A percentile compares a stretch with the other conserved stretches of the same genome.
Evolutionary conservation across 805 yeast genomes (phyloP).

Genomic region (Saturnispora halmiae): DNA sequence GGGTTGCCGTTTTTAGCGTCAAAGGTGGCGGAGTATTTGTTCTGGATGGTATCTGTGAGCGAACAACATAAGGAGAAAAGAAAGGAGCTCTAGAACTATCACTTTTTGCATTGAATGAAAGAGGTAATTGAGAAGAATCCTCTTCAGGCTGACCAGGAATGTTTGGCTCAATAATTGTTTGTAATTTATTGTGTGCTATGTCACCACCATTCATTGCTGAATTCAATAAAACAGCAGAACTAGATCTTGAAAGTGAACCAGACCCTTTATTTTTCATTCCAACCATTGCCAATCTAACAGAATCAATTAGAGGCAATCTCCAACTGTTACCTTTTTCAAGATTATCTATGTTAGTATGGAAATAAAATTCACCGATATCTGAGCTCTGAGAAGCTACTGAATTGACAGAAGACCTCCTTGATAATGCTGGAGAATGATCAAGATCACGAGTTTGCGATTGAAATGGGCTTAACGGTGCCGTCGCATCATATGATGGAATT

Average conservation of each 20-base stretch:
- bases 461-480: slow-evolving; percentile 2
- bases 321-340: slow-evolving; percentile 22
- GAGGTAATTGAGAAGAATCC: too few species aligned
- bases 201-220: background rate
- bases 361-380: slow-evolving; percentile 13
- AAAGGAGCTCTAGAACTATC: too few species aligned
- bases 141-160: too few species aligned
- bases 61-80: background rate
- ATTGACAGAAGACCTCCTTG: slow-evolving; percentile 1
- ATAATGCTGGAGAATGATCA: background rate
- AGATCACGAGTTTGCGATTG: background rate
- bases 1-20: background rate
- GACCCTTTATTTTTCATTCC: slow-evolving; percentile 7
- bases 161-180: background rate
- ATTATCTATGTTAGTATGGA: slow-evolving; percentile 22
- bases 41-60: slow-evolving; percentile 2
- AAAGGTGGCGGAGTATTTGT: background rate
- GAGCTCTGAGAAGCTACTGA: slow-evolving; percentile 9
- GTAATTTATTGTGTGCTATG: background rate
- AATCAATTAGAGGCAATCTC: slow-evolving; percentile 26
- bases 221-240: background rate
- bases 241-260: slow-evolving; percentile 1
- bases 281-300: slow-evolving; percentile 23
- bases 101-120: too few species aligned
- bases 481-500: background rate